These are phyloP conservation scores for Penicillium psychrosexuale DNA, from an alignment of 2,329 filamentous ascomycete genomes.

Conservation along the genomic window DNA sequence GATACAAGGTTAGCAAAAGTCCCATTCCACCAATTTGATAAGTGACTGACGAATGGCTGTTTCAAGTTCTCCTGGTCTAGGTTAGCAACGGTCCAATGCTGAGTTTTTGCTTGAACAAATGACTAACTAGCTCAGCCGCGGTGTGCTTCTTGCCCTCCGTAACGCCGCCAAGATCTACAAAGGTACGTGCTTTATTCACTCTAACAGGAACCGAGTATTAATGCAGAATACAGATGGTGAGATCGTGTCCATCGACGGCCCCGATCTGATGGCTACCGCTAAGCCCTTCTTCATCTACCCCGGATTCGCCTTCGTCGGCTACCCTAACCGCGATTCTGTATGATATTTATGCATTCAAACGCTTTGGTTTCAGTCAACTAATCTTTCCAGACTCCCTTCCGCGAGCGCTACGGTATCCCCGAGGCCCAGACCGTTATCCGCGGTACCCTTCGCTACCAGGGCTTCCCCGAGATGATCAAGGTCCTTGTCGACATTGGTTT, in stretches of 20 bases:
- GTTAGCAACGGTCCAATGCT: slow-evolving; percentile 35
- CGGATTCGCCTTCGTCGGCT: slow-evolving; percentile 84
- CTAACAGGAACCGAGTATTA: neutral
- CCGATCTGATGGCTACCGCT: slow-evolving; percentile 77
- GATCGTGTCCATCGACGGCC: slow-evolving; percentile 61
- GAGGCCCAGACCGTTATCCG: slow-evolving; percentile 85
- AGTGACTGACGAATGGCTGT: neutral
- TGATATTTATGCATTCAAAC: neutral
- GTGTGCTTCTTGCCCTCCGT: slow-evolving; percentile 80
- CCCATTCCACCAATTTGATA: neutral
- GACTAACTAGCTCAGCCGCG: slow-evolving; percentile 48
- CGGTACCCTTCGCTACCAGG: slow-evolving; percentile 79
- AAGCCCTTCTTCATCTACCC: slow-evolving; percentile 91
- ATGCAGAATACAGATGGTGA: slow-evolving; percentile 52
- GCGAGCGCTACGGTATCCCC: slow-evolving; percentile 84
- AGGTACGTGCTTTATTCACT: slow-evolving; percentile 41
- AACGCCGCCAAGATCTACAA: slow-evolving; percentile 83
- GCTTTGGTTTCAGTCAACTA: neutral
- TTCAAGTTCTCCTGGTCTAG: slow-evolving; percentile 69
- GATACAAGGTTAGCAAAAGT: slow-evolving; percentile 62
- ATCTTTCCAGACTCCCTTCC: slow-evolving; percentile 57
- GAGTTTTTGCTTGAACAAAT: neutral
- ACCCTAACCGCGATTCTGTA: slow-evolving; percentile 67
- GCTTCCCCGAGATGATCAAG: slow-evolving; percentile 88
- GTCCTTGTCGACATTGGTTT: slow-evolving; percentile 87